Base-by-base conservation (phyloP, 2,329 filamentous ascomycete genomes). In the Hyphodiscus sp. region DNA sequence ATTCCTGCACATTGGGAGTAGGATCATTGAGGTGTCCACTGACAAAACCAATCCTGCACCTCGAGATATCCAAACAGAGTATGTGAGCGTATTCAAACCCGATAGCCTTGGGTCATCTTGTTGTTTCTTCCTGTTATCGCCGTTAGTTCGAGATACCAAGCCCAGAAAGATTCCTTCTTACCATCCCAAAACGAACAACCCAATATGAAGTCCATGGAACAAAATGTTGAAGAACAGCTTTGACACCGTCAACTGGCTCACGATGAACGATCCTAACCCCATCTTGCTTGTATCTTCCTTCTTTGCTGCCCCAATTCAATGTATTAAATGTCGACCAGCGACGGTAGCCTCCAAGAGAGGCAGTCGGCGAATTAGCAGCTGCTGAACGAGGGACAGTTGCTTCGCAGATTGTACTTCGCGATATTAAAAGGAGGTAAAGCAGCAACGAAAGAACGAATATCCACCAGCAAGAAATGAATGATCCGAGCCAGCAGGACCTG, bases 1-100 rank as follows among this genome's bases (percentile, higher is more conserved):
- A 55, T 92, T 97, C 62, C 94, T 81, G 76, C 92, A 99, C 76
- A 99, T 96, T 7, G 94, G 94, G 55, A 99, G 77, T 26, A 99
- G 74, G 65, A 99, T 96, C 60, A 97, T 76, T 67, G 89, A 86
- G 52, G 83, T 84, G 73, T 99, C 91, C 52, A 96, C 80, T 1
- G 85, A 86, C 55, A 99, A 76, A 6, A 89, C 87, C 42, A 99
- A 74, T 64, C 91, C 94, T 50, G 94, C 92, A 68, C 92, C 94
- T 77, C 94, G 84, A 26, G 94, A 97, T 55, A 96, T 82, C 92
- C 92, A 99, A 52, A 99, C 94, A 2, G 92, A 97, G 72, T 80
- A 97, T 51, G 79, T 78, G 47, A 99, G 81, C 0, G 74, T 80
- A 71, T 99, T 99, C 46, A 99, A 79, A 43, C 80, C 81, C 5